Conservation (phyloP, 2,329 filamentous ascomycete species). For the Fulvia fulva region DNA sequence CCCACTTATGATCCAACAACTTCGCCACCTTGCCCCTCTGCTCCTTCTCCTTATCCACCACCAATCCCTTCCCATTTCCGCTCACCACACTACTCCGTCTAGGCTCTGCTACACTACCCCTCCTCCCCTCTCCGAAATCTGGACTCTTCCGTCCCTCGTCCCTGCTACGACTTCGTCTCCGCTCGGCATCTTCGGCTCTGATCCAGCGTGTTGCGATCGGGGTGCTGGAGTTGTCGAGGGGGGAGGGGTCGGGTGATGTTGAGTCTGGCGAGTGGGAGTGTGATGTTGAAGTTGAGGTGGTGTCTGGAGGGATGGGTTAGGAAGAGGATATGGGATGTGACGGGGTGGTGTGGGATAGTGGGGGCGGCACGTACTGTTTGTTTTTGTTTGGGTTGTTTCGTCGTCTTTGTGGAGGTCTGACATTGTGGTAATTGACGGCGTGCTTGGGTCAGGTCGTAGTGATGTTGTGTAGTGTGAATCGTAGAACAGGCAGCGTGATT, state of each 20-base stretch:
- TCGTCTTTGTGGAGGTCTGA: background rate
- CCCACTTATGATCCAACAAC: slow-evolving; percentile 17
- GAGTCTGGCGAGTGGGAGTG: background rate
- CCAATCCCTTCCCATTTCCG: background rate
- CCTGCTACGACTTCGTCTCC: background rate
- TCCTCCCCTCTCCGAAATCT: background rate
- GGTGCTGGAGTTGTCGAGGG: background rate
- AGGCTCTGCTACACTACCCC: background rate
- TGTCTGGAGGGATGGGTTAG: background rate
- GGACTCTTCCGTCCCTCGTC: background rate
- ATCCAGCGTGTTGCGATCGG: slow-evolving; percentile 6
- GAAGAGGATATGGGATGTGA: background rate
- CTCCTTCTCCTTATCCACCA: slow-evolving; percentile 17
- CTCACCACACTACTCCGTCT: slow-evolving; percentile 12
- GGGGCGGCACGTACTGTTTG: background rate
- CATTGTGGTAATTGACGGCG: background rate
- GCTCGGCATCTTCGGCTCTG: background rate
- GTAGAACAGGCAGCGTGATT: background rate
- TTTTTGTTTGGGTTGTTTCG: background rate
- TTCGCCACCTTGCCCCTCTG: slow-evolving; percentile 12
- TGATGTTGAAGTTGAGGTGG: background rate
- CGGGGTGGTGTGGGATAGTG: too few species aligned
- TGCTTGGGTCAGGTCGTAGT: background rate
- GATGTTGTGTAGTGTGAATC: background rate
- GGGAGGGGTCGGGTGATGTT: background rate